Percentiles rank a stretch among this genome's conserved stretches.
phyloP scores from a whole-genome alignment of 2,329 filamentous ascomycete species.

The Pseudocercospora macadamiae region DNA sequence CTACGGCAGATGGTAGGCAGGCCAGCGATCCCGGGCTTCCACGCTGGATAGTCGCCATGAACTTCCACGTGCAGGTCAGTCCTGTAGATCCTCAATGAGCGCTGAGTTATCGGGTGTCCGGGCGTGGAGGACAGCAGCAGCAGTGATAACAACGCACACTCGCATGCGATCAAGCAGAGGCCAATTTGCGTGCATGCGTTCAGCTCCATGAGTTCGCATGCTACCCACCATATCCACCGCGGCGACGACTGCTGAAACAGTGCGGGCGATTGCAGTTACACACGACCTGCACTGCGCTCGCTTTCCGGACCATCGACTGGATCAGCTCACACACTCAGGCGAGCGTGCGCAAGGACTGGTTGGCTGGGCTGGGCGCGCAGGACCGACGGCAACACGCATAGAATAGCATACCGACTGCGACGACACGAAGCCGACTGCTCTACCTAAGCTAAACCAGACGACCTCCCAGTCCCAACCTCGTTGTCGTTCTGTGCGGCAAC shows the following conservation, averaged over 20 bases:
- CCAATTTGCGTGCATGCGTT: background rate
- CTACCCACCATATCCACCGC: too few species aligned
- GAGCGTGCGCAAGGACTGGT: slow-evolving; percentile 15
- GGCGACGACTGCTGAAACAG: slow-evolving; percentile 7
- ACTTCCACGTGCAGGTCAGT: slow-evolving; percentile 8
- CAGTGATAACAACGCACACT: background rate
- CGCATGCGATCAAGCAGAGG: background rate
- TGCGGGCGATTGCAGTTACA: slow-evolving; percentile 22
- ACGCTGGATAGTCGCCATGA: slow-evolving; percentile 3
- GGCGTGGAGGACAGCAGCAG: background rate
- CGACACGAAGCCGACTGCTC: background rate
- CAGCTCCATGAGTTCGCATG: slow-evolving; percentile 18
- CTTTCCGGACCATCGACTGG: slow-evolving; percentile 23
- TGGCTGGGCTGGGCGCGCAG: slow-evolving; percentile 1
- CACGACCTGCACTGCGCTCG: slow-evolving; percentile 15
- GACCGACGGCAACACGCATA: background rate
- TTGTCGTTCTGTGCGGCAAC: background rate
- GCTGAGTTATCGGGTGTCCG: background rate
- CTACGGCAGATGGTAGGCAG: background rate
- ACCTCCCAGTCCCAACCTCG: background rate
- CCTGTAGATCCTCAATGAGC: slow-evolving; percentile 9
- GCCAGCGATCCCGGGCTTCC: background rate
- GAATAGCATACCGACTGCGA: too few species aligned
- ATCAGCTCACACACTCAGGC: slow-evolving; percentile 11
- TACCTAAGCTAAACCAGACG: too few species aligned